Percentiles rank a stretch among this genome's conserved stretches.
Conservation (phyloP, 176 grass and related monocot species). For the Juncus effusus region DNA sequence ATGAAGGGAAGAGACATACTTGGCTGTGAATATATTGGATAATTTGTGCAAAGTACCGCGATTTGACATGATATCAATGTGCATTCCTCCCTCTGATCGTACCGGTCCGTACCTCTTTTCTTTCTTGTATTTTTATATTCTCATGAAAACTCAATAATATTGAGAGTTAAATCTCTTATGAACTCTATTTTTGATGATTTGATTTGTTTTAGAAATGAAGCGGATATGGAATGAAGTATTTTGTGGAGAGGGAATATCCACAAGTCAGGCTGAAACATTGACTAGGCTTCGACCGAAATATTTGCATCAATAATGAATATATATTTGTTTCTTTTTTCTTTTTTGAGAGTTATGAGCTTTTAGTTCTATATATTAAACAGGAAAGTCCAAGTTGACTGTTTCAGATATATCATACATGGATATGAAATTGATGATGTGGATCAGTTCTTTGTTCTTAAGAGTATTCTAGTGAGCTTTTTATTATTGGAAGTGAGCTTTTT, state of each 20-base stretch:
- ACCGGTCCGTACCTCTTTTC: constrained; percentile 41
- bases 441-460: no score
- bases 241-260: constrained; percentile 14
- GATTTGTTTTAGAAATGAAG: constrained; percentile 35
- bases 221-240: constrained; percentile 71
- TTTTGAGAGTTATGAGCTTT: no score
- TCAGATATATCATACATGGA: no score
- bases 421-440: no score
- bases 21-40: constrained; percentile 76
- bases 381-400: no score
- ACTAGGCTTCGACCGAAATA: constrained; percentile 51
- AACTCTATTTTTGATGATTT: background rate
- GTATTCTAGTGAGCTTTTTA: no score
- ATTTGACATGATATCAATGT: constrained; percentile 97
- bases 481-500: no score
- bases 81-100: constrained; percentile 58
- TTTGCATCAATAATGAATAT: constrained; percentile 27
- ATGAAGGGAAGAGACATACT: constrained; percentile 61
- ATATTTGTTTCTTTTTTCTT: background rate
- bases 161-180: background rate
- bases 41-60: constrained; percentile 78
- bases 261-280: constrained; percentile 39
- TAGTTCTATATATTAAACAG: no score
- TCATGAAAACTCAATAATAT: background rate
- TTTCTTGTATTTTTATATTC: no score